Evolutionary conservation across 1,284 basidiomycete genomes (phyloP).

Genomic region (Thecaphora thlaspeos): DNA sequence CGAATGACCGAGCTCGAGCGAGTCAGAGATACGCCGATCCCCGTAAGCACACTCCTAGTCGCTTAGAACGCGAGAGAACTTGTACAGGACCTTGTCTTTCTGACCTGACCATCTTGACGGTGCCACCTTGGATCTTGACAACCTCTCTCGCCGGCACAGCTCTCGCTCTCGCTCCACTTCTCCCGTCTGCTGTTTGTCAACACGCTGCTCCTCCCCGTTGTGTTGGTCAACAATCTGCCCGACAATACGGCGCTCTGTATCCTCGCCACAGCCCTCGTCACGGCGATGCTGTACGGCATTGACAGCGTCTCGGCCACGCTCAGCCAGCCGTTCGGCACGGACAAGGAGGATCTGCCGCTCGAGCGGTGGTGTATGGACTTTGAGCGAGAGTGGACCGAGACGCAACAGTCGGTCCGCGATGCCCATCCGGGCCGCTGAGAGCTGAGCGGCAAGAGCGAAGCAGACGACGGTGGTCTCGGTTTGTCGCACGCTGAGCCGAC

Average conservation of each 20-base stretch:
- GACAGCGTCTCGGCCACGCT: conserved; percentile 27
- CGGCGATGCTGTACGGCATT: conserved; percentile 32
- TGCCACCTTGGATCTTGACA: background rate
- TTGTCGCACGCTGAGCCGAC: too few relatives aligned
- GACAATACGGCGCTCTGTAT: conserved; percentile 8
- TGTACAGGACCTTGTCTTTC: too few relatives aligned
- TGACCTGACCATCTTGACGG: too few relatives aligned
- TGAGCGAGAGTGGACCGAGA: conserved; percentile 24
- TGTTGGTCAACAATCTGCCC: conserved; percentile 17
- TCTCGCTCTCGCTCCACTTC: conserved; percentile 22
- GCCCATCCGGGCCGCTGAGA: background rate
- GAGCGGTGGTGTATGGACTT: conserved; percentile 16
- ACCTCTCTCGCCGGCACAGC: background rate
- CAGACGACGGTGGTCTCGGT: too few relatives aligned
- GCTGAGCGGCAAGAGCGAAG: too few relatives aligned
- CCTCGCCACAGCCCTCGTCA: conserved; percentile 9
- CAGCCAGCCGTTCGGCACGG: conserved; percentile 27
- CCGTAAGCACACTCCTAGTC: conserved; percentile 1
- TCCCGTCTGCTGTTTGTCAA: conserved; percentile 18
- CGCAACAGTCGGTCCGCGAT: background rate
- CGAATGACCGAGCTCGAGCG: conserved; percentile 37
- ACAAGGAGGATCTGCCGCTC: conserved; percentile 29
- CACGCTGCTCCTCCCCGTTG: conserved; percentile 18
- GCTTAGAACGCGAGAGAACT: too few relatives aligned
- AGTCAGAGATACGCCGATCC: conserved; percentile 33